These are phyloP conservation scores for Paxillus ammoniavirescens DNA, from an alignment of 768 basidiomycete genomes.

Conservation along the genomic window DNA sequence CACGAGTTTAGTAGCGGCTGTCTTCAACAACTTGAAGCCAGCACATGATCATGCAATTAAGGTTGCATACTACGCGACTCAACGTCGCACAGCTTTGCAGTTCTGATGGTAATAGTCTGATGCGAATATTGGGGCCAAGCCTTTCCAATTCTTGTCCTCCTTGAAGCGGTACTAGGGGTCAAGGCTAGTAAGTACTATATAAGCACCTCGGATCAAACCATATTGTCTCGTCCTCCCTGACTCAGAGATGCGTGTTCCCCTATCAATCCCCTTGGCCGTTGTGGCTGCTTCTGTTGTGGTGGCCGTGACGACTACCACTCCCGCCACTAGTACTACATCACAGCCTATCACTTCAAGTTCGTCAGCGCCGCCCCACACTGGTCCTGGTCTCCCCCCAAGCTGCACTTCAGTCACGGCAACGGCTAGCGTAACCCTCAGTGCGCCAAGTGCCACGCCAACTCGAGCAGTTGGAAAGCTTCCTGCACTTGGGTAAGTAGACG, in stretches of 20 bases:
- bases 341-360: neutral
- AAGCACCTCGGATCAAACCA: neutral
- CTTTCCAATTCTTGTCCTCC: too few species aligned
- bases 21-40: too few species aligned
- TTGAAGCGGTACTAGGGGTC: too few species aligned
- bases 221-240: neutral
- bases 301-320: neutral
- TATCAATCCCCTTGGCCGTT: neutral
- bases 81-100: too few species aligned
- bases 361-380: neutral
- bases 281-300: neutral
- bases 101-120: too few species aligned
- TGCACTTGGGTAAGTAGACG: constrained; percentile 40
- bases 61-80: too few species aligned
- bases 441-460: constrained; percentile 42
- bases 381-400: neutral
- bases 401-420: constrained; percentile 14
- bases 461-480: constrained; percentile 42
- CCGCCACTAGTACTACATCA: neutral
- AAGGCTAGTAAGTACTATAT: too few species aligned
- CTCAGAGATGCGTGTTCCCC: neutral
- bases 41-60: too few species aligned
- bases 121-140: too few species aligned
- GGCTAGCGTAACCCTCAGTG: constrained; percentile 27
- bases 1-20: too few species aligned